These are phyloP conservation scores for Acanthochlamys bracteata DNA, from an alignment of 106 monocot genomes.

Conservation along the genomic window DNA sequence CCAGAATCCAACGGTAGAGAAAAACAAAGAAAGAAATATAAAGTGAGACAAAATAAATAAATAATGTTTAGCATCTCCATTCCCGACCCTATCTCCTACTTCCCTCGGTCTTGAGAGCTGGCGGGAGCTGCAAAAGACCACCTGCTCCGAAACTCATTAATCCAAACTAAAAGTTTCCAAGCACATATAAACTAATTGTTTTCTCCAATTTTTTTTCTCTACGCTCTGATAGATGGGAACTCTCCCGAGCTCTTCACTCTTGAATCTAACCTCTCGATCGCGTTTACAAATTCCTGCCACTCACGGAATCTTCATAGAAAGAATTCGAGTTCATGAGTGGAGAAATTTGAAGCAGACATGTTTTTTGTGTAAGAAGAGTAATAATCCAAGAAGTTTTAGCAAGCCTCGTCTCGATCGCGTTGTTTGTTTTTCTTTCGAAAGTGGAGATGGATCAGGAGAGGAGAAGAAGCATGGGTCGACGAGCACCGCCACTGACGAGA, in stretches of 20 bases:
- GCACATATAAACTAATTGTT: no score
- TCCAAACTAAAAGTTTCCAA: no score
- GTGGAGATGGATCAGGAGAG: constrained; percentile 16
- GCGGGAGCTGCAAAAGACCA: no score
- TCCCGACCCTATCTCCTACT: no score
- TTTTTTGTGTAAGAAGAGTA: constrained; percentile 10
- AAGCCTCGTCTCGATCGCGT: constrained; percentile 20
- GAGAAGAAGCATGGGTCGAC: constrained; percentile 16
- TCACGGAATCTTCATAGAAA: not conserved
- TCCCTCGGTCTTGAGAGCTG: no score
- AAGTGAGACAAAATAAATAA: no score
- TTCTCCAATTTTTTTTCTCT: no score
- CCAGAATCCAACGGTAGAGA: no score
- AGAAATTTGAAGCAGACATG: constrained; percentile 10
- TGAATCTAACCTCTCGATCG: constrained; percentile 24
- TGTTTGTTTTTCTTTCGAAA: constrained; percentile 27
- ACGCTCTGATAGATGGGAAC: constrained; percentile 28
- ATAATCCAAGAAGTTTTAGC: not conserved
- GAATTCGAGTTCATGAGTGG: not conserved
- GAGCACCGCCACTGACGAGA: constrained; percentile 19
- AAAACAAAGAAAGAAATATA: no score
- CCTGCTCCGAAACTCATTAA: no score
- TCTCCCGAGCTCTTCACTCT: constrained; percentile 33
- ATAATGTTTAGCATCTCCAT: no score
- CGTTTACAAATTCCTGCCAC: constrained; percentile 3